A percentile compares a stretch with the other conserved stretches of the same genome.
These are phyloP conservation scores for Polyporus arcularius DNA, from an alignment of 768 basidiomycete species.

Conservation along the genomic window DNA sequence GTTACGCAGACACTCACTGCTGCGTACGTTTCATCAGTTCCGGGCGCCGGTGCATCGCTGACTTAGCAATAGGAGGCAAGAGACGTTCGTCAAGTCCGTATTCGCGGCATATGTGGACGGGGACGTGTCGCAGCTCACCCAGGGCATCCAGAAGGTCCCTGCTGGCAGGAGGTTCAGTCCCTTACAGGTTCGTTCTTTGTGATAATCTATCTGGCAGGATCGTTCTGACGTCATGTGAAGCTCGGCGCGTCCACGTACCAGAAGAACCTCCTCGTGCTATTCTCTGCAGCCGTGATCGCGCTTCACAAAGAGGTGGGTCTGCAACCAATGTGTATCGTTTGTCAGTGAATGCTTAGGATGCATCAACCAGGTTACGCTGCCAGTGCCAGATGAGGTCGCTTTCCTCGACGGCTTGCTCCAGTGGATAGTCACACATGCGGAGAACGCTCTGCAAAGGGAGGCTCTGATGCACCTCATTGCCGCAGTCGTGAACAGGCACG, in stretches of 20 bases:
- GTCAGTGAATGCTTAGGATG: background rate
- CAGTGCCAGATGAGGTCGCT: slow-evolving; percentile 46
- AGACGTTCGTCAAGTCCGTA: slow-evolving; percentile 49
- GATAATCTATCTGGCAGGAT: background rate
- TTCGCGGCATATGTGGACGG: slow-evolving; percentile 61
- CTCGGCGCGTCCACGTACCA: slow-evolving; percentile 45
- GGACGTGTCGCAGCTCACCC: slow-evolving; percentile 49
- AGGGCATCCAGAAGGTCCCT: slow-evolving; percentile 56
- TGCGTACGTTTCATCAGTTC: slow-evolving; percentile 50
- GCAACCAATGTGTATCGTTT: background rate
- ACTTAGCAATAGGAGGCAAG: slow-evolving; percentile 59
- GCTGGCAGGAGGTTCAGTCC: slow-evolving; percentile 44
- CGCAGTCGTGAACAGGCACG: slow-evolving; percentile 78
- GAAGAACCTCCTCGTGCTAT: slow-evolving; percentile 65
- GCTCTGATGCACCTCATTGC: slow-evolving; percentile 60
- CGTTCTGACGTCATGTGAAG: slow-evolving; percentile 32
- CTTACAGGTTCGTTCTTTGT: slow-evolving; percentile 44
- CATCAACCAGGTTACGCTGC: slow-evolving; percentile 48
- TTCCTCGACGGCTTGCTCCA: slow-evolving; percentile 57
- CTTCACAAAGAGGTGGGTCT: slow-evolving; percentile 62
- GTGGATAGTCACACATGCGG: slow-evolving; percentile 58
- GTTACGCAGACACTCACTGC: slow-evolving; percentile 62
- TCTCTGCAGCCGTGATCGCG: slow-evolving; percentile 66
- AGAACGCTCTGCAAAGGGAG: slow-evolving; percentile 52
- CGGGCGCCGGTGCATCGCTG: background rate